Base-by-base conservation (phyloP, 768 basidiomycete species). In the Lactarius psammicola region DNA sequence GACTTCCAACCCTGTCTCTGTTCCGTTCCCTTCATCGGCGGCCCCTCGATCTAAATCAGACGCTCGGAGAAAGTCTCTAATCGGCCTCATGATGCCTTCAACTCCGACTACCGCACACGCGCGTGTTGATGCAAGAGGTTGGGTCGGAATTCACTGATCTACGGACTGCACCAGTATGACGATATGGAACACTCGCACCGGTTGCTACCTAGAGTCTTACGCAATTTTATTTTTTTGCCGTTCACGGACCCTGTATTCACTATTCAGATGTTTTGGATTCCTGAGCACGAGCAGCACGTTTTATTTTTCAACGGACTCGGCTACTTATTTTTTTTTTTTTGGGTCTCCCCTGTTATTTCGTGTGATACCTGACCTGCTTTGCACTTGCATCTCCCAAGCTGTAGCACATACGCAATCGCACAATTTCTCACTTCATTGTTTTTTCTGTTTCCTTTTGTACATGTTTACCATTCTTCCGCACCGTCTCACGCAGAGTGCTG, bases 101-200 rank as follows among this genome's bases (percentile, higher is more conserved):
- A 87, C 87, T 31, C 89, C 92, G 13, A 94, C 92, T 9, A 90
- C 87, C 23, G 92, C 88, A 4, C 88, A 89, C 68, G 90, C 91
- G 17, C 87, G 87, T 70, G 91, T 94, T 60, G 92, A 94, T 73
- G 92, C 84, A 64, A 84, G 88, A 65, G 92, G 92, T n/a, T 91
- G 86, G 78, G 80, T 91, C 64, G 88, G 85, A 33, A 71, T 85
- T 56, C 79, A 82, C 71, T 78, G 71, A 71, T 65, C 55, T 23
- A 55, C 36, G 10, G 23, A 56, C 38, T 17, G 53, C 38, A 55
- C 49, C 15, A 8, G 34, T 56, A 36, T 17, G 61, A 33, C 28
- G n/a, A 40, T 56, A 62, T 55, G 55, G 60, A 28, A 38, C 46
- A 23, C 46, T 49, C 2, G 23, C 49, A 51, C 49, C 15, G 49